phyloP scores from a whole-genome alignment of 352 stramenopile species.

The Phytopythium helicoides region DNA sequence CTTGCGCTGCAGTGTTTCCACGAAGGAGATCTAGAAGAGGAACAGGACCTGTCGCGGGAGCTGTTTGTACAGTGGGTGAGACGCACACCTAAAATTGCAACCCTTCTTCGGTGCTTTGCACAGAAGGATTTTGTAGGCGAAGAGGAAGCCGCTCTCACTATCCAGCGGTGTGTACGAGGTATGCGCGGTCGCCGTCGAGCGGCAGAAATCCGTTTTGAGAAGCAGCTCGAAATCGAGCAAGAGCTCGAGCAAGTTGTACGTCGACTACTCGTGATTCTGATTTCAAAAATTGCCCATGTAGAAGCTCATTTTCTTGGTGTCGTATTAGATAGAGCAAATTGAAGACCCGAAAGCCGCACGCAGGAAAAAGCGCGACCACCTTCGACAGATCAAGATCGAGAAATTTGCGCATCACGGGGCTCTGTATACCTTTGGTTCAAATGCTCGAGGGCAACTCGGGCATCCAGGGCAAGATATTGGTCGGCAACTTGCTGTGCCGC shows the following conservation, averaged over 20 bases:
- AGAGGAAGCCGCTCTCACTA: constrained; percentile 47
- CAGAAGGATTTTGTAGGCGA: constrained; percentile 54
- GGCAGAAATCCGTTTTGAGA: constrained; percentile 44
- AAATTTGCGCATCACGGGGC: constrained; percentile 66
- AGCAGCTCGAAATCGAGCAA: constrained; percentile 53
- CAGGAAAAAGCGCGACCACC: constrained; percentile 60
- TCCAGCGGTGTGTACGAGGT: constrained; percentile 54
- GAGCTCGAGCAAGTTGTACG: constrained; percentile 46
- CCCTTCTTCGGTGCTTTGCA: constrained; percentile 68
- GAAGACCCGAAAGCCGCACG: constrained; percentile 61
- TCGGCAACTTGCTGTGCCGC: constrained; percentile 30
- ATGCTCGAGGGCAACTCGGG: constrained; percentile 48
- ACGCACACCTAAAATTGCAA: constrained; percentile 73
- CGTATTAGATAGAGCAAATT: constrained; percentile 40
- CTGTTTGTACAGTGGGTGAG: constrained; percentile 58
- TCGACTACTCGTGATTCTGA: no score
- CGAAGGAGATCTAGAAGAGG: constrained; percentile 61
- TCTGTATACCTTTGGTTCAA: constrained; percentile 69
- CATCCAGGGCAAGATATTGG: constrained; percentile 44
- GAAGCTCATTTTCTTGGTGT: not conserved
- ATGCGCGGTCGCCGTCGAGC: constrained; percentile 50
- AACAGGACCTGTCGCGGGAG: constrained; percentile 56
- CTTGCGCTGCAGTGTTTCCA: constrained; percentile 64
- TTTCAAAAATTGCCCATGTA: not conserved
- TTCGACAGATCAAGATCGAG: constrained; percentile 71